Evolutionary conservation across 805 yeast species (phyloP).

Genomic region (Brettanomyces anomalus): DNA sequence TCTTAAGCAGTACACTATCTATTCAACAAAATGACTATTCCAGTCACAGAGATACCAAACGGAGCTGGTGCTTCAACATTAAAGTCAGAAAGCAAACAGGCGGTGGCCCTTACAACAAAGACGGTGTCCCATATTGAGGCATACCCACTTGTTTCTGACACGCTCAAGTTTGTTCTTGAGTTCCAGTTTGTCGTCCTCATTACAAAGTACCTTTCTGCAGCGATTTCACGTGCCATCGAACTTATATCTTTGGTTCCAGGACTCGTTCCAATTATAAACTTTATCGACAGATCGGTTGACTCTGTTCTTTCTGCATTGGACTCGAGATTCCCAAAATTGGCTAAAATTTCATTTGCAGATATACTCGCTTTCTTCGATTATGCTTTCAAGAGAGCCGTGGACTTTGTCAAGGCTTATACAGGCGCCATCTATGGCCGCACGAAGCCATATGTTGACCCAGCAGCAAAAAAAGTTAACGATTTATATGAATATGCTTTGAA

Average conservation of each 20-base stretch:
- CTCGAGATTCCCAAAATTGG: conserved; percentile 20
- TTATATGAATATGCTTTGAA: conserved; percentile 20
- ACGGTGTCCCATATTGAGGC: conserved; percentile 17
- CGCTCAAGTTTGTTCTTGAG: conserved; percentile 6
- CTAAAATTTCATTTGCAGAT: conserved; percentile 15
- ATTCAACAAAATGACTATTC: too few species aligned
- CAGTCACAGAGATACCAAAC: background rate
- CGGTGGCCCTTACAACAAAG: background rate
- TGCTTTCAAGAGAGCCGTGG: background rate
- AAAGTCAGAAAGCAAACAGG: background rate
- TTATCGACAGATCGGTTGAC: conserved; percentile 18
- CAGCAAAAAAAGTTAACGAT: conserved; percentile 23
- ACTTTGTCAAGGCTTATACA: background rate
- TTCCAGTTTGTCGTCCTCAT: conserved; percentile 12
- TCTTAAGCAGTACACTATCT: too few species aligned
- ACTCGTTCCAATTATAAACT: conserved; percentile 11
- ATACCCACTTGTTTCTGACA: conserved; percentile 18
- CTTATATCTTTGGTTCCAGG: too few species aligned
- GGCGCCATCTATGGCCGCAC: background rate
- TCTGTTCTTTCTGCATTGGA: conserved; percentile 20
- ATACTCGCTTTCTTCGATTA: background rate
- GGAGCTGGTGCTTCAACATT: background rate
- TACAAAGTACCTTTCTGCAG: conserved; percentile 10
- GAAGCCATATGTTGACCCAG: conserved; percentile 15
- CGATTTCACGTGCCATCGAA: background rate